A percentile compares a stretch with the other conserved stretches of the same genome.
Evolutionary conservation across 148 eudicot genomes (phyloP).

Genomic region (Chenopodium berlandieri): DNA sequence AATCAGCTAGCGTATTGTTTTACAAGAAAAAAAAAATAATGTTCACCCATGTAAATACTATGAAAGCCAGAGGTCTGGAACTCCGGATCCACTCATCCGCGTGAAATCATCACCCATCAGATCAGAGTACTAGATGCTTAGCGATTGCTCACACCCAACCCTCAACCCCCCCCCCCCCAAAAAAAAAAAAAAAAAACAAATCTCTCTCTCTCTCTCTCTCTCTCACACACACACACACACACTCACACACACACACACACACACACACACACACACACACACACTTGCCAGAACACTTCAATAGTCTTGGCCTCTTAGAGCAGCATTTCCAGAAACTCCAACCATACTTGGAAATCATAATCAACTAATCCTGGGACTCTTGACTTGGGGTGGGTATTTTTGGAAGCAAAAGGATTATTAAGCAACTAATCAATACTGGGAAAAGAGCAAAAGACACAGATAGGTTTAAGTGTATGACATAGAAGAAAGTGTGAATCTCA

Average conservation of each 20-base stretch:
- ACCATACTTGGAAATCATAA: background rate
- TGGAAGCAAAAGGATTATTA: background rate
- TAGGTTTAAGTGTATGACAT: background rate
- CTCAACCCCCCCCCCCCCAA: too few species aligned
- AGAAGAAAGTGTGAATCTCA: background rate
- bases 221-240: background rate
- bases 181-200: too few species aligned
- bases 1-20: background rate
- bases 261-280: background rate
- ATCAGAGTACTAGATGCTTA: too few species aligned
- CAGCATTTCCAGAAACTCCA: background rate
- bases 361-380: background rate
- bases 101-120: too few species aligned
- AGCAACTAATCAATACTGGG: background rate
- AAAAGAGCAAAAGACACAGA: background rate
- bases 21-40: too few species aligned
- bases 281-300: background rate
- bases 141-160: too few species aligned
- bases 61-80: background rate
- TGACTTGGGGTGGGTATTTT: background rate
- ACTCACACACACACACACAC: background rate
- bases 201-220: background rate
- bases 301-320: background rate
- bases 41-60: background rate
- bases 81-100: too few species aligned